Conservation (phyloP, 1,284 basidiomycete species). For the Wolfiporia cocos region DNA sequence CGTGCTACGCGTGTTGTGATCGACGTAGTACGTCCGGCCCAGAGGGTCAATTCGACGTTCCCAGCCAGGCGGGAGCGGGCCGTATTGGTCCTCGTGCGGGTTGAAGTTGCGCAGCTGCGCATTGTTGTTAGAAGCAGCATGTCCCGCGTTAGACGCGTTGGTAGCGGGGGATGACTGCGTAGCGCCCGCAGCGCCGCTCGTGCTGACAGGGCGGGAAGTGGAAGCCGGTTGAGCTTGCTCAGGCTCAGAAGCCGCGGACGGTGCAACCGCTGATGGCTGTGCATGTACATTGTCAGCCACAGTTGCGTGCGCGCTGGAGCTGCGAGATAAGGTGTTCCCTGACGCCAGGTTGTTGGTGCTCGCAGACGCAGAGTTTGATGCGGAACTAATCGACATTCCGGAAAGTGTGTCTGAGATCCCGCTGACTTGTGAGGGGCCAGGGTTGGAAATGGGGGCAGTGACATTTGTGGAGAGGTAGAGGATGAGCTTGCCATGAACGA, state of each 20-base stretch:
- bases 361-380: conserved; percentile 25
- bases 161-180: conserved; percentile 16
- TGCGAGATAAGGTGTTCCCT: conserved; percentile 25
- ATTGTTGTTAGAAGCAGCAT: conserved; percentile 30
- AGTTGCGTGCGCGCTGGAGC: conserved; percentile 27
- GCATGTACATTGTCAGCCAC: conserved; percentile 17
- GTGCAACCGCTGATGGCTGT: conserved; percentile 31
- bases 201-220: conserved; percentile 24
- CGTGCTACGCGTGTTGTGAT: conserved; percentile 92
- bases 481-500: conserved; percentile 83
- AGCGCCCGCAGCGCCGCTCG: conserved; percentile 16
- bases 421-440: conserved; percentile 34
- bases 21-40: conserved; percentile 86
- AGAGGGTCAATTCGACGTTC: conserved; percentile 89
- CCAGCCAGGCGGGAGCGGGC: conserved; percentile 87
- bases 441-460: conserved; percentile 44
- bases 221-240: conserved; percentile 15
- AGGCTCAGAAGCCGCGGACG: conserved; percentile 24
- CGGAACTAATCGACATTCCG: conserved; percentile 24
- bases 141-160: conserved; percentile 33
- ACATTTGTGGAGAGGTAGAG: conserved; percentile 73
- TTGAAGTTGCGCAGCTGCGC: conserved; percentile 50
- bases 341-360: conserved; percentile 29
- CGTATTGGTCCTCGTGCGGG: conserved; percentile 61
- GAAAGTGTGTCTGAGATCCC: conserved; percentile 27